phyloP scores from a whole-genome alignment of 2,329 filamentous ascomycete genomes.

The Xylaria sp. region DNA sequence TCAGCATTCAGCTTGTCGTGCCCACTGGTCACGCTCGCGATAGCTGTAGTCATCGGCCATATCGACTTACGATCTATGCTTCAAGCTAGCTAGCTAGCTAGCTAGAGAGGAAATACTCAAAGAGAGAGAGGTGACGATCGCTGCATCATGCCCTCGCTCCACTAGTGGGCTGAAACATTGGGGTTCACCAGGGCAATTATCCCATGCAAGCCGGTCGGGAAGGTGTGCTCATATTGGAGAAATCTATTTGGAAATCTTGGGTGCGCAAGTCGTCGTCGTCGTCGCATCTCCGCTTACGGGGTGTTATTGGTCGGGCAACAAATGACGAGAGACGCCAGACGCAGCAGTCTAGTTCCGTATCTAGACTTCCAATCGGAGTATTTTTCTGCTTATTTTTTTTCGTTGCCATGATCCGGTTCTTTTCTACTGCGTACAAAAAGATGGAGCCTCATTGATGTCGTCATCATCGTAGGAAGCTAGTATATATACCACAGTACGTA shows the following conservation, averaged over 20 bases:
- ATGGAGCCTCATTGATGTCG: slow-evolving; percentile 11
- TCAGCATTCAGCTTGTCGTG: not conserved
- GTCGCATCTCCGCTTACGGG: not conserved
- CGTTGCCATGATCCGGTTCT: no score
- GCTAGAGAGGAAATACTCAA: not conserved
- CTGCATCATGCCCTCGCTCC: slow-evolving; percentile 7
- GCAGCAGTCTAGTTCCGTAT: slow-evolving; percentile 2
- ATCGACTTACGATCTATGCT: slow-evolving; percentile 1
- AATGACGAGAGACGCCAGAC: not conserved
- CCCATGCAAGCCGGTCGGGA: slow-evolving; percentile 5
- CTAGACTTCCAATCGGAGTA: slow-evolving; percentile 16
- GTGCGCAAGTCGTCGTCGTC: not conserved
- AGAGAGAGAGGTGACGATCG: slow-evolving; percentile 5
- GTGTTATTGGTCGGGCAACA: not conserved
- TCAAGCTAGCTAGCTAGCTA: not conserved
- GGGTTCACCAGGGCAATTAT: slow-evolving; percentile 6
- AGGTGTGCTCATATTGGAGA: slow-evolving; percentile 16
- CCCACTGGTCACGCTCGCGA: not conserved
- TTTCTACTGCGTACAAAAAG: not conserved
- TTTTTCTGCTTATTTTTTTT: not conserved
- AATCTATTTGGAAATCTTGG: slow-evolving; percentile 1
- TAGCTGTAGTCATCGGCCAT: not conserved
- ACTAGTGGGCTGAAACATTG: slow-evolving; percentile 16
- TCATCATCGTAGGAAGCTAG: not conserved
- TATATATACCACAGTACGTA: no score